Evolutionary conservation across 805 yeast species (phyloP).

Genomic region (Citeromyces nyonsensis): DNA sequence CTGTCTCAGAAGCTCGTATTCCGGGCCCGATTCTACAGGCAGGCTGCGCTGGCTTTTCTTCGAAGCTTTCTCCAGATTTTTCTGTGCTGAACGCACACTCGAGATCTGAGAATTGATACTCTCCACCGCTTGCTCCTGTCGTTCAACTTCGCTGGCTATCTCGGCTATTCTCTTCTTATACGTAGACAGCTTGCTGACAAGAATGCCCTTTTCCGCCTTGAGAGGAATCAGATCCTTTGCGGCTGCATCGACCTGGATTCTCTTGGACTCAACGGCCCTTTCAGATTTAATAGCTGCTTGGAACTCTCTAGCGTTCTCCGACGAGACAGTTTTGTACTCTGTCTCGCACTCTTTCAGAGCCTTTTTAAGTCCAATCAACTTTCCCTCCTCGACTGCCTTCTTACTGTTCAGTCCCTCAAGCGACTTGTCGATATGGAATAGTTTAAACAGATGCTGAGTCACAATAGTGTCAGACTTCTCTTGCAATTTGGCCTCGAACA

Average conservation of each 20-base stretch:
- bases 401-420: conserved; percentile 10
- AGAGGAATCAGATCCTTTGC: conserved; percentile 44
- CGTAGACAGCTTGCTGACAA: conserved; percentile 26
- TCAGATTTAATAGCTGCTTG: conserved; percentile 24
- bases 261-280: conserved; percentile 17
- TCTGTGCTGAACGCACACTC: conserved; percentile 23
- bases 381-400: conserved; percentile 17
- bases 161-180: conserved; percentile 31
- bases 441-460: conserved; percentile 40
- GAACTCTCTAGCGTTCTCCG: conserved; percentile 30
- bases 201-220: conserved; percentile 34
- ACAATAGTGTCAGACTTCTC: conserved; percentile 32
- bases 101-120: conserved; percentile 29
- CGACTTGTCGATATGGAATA: conserved; percentile 41
- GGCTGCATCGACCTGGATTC: conserved; percentile 23
- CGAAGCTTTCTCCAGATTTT: conserved; percentile 17
- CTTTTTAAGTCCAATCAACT: conserved; percentile 18
- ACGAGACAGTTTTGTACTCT: conserved; percentile 12
- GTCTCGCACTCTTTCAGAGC: conserved; percentile 13
- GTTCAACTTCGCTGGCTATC: conserved; percentile 31
- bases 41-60: conserved; percentile 12
- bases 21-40: conserved; percentile 32
- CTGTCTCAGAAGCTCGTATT: conserved; percentile 44
- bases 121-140: conserved; percentile 28
- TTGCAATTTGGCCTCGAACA: conserved; percentile 37